These are phyloP conservation scores for Diutina sp. DNA, from an alignment of 1,139 yeast genomes.

Conservation along the genomic window DNA sequence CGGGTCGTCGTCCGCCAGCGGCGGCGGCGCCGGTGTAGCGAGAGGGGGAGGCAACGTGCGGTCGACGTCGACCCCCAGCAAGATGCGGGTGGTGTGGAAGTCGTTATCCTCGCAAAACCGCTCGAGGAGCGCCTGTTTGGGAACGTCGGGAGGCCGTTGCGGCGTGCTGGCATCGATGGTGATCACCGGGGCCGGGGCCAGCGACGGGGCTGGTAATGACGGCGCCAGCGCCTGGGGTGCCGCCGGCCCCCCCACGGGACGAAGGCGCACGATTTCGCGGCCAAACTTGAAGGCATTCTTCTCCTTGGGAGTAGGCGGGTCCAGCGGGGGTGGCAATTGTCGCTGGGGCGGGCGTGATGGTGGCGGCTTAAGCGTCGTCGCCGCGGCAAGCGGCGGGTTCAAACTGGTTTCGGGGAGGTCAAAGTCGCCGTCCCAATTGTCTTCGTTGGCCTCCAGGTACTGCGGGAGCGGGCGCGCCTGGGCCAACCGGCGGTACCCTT, in stretches of 20 bases:
- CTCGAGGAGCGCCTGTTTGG: background rate
- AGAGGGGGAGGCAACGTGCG: background rate
- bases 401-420: constrained; percentile 14
- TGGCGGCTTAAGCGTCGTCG: background rate
- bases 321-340: background rate
- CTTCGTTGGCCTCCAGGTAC: constrained; percentile 10
- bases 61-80: background rate
- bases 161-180: background rate
- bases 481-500: background rate
- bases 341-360: background rate
- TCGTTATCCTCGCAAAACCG: background rate
- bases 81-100: background rate
- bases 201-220: background rate
- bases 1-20: background rate
- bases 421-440: constrained; percentile 26
- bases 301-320: background rate
- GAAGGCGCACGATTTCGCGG: background rate
- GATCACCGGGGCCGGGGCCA: background rate
- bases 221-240: background rate
- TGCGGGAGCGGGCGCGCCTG: background rate
- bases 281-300: background rate
- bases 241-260: background rate
- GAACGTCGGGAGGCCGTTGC: background rate
- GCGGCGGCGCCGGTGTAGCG: background rate
- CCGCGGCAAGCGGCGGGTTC: background rate